Percentiles rank a stretch among this genome's conserved stretches.
These are phyloP conservation scores for Cyamopsis tetragonoloba DNA, from an alignment of 306 rosid genomes.

Conservation along the genomic window DNA sequence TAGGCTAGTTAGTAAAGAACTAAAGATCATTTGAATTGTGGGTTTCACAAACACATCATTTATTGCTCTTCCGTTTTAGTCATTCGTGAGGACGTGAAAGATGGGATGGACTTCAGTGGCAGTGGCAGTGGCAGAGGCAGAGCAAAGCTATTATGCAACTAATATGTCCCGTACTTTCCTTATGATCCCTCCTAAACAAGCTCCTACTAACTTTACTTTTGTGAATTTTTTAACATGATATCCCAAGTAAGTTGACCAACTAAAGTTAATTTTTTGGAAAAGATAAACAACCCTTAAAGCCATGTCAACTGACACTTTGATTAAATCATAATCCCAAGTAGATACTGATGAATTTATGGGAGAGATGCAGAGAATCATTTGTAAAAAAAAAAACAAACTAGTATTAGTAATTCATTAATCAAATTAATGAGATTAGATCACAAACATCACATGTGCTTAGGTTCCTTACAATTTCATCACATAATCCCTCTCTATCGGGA, in stretches of 20 bases:
- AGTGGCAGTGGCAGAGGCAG: too few relatives aligned
- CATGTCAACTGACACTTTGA: constrained; percentile 27
- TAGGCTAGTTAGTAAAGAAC: too few relatives aligned
- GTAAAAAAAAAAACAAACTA: background rate
- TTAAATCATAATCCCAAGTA: constrained; percentile 38
- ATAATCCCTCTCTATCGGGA: constrained; percentile 22
- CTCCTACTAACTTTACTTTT: too few relatives aligned
- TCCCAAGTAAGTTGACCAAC: constrained; percentile 34
- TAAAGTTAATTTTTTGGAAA: constrained; percentile 46
- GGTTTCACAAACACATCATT: too few relatives aligned
- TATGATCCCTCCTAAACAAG: too few relatives aligned
- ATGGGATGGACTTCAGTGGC: too few relatives aligned
- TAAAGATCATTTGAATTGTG: too few relatives aligned
- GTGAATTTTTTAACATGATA: too few relatives aligned
- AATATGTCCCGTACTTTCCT: too few relatives aligned
- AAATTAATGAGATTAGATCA: constrained; percentile 40
- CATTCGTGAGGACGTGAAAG: too few relatives aligned
- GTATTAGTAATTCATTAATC: constrained; percentile 3
- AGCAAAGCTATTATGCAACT: too few relatives aligned
- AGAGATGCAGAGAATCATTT: constrained; percentile 24
- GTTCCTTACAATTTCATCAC: constrained; percentile 27
- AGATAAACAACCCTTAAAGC: constrained; percentile 17
- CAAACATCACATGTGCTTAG: constrained; percentile 48
- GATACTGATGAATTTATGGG: constrained; percentile 34
- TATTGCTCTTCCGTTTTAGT: too few relatives aligned